Evolutionary conservation across 129 eudicot species (phyloP).

Genomic region (Glebionis coronaria): DNA sequence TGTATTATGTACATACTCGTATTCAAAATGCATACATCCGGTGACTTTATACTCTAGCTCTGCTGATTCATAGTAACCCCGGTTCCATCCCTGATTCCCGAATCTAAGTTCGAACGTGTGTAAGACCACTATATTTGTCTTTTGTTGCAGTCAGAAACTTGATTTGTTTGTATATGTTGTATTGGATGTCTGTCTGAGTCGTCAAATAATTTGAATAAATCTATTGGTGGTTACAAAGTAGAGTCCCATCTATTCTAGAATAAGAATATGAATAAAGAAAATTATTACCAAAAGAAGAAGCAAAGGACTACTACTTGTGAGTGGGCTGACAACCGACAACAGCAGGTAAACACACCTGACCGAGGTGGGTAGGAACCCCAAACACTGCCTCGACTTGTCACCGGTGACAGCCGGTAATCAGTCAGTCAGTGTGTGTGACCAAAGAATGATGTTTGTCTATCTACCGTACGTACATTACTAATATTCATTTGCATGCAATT

Average conservation of each 20-base stretch:
- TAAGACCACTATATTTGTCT: too few relatives aligned
- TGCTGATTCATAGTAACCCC: too few relatives aligned
- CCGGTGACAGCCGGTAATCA: slow-evolving; percentile 32
- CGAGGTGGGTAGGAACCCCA: slow-evolving; percentile 21
- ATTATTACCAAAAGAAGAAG: slow-evolving; percentile 23
- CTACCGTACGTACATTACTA: slow-evolving; percentile 9
- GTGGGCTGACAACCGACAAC: slow-evolving; percentile 52
- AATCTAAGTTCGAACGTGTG: too few relatives aligned
- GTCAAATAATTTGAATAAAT: too few relatives aligned
- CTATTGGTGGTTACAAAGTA: neutral
- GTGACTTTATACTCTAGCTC: too few relatives aligned
- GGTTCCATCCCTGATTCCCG: too few relatives aligned
- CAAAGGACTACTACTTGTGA: neutral
- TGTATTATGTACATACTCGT: too few relatives aligned
- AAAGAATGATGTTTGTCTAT: slow-evolving; percentile 21
- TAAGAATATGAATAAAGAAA: neutral
- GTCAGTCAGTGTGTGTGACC: slow-evolving; percentile 7
- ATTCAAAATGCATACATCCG: too few relatives aligned
- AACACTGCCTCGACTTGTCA: slow-evolving; percentile 38
- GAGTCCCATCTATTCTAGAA: too few relatives aligned
- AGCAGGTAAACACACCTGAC: slow-evolving; percentile 34
- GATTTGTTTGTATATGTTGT: too few relatives aligned
- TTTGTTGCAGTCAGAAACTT: too few relatives aligned
- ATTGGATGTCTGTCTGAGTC: too few relatives aligned
- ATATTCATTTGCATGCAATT: slow-evolving; percentile 7